Evolutionary conservation across 257 asterid species (phyloP), one percentile per base, ranked within the genome.

Genomic region (Nicotiana tabacum): DNA sequence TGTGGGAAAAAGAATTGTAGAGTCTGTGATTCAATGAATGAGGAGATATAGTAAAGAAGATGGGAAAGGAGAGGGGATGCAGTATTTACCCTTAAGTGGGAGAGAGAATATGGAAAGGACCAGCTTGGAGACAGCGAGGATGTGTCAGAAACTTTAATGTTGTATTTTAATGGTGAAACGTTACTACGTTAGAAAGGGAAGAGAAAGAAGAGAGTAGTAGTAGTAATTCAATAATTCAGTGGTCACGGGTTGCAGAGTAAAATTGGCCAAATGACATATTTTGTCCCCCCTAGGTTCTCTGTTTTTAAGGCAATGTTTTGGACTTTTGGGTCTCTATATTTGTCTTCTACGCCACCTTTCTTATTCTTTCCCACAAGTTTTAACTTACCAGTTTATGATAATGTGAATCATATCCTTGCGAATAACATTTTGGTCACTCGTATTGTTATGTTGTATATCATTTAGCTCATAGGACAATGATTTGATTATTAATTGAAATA

Each of bases 101-200:
- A 55, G 69, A 51, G 84, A 56, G 56, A 82, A 76, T 3, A 15
- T 12, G 51, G 39, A 81, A 77, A 27, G 12, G 51, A 43, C 77
- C 77, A 79, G 9, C 87, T 70, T 72, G 76, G 81, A 86, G 95
- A 89, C 88, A 76, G 89, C 70, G 78, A 35, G 46, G 86, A 82
- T 30, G 88, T 89, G 93, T 89, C 92, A 88, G 91, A 82, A 33
- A 64, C 76, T 53, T 82, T 86, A 85, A 82, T 66, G 82, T 57
- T 33, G 72, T 67, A 61, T 83, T 76, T 66, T 66, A 7, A 9
- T 2, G 70, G 5, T 30, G 10, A 48, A 21, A 21, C 21, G 21
- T 21, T 21, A 21, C 21, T 21, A 21, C 21, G 21, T 21, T 21
- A 21, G 21, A 21, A 21, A 21, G 21, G 21, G 21, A 21, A 21